Evolutionary conservation across 2,329 filamentous ascomycete genomes (phyloP), one percentile per base, ranked within the genome.

Genomic region (Phialophora chinensis): DNA sequence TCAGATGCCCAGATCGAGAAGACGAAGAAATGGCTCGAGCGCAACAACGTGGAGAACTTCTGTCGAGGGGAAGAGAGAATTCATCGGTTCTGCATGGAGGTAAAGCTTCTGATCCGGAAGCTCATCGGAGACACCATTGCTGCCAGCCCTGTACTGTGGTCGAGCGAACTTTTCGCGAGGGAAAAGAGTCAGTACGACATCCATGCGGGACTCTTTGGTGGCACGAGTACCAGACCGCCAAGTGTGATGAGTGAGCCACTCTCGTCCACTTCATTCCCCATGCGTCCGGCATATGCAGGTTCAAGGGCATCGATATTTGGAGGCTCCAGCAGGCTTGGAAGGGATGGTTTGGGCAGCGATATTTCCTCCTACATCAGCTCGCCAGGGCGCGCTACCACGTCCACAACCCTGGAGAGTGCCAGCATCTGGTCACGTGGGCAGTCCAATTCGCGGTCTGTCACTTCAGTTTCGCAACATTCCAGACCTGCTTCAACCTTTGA

Each of bases 51-150:
- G 35, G 92, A 96, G 76, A 97, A 97, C 74, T 94, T 98, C 72
- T 99, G 95, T 79, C 90, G 89, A 72, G 95, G 94, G 5, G 95
- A 99, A 76, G 95, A 99, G 79, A 84, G 95, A 59, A 94, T 99
- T 42, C 95, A 98, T 76, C 88, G 93, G 11, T 95, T 99, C 77
- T 95, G 90, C 75, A 91, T 93, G 71, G 95, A 98, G 76, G 86
- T 98, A 31, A 91, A 94, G 73, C 90, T 88, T 68, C 96, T 92
- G 74, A 90, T 97, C 70, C 90, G 88, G 72, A 93, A 92, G 75
- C 83, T 98, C 7, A 90, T 96, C 33, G 92, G 92, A 31, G 91
- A 96, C 66, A 92, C 88, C 54, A 88, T 96, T 68, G 84, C 91
- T 67, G 91, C 96, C 44, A 91, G 91, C 0, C 93, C 94, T 0